Conservation (phyloP, 768 basidiomycete genomes). For the Termitomyces sp. region DNA sequence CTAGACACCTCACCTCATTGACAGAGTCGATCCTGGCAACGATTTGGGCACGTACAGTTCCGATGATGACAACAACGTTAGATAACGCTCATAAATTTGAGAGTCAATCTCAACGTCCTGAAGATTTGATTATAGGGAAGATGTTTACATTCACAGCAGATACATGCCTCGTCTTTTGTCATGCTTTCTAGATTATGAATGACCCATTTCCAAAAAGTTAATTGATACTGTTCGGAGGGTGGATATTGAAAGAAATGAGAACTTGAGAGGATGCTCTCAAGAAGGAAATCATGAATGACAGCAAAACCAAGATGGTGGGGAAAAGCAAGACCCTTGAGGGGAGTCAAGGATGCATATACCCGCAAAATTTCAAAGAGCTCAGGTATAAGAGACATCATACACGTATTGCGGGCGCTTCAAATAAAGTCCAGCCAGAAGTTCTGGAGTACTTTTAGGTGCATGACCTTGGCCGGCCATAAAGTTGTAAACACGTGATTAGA, state of each 20-base stretch:
- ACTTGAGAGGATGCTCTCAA: conserved; percentile 45
- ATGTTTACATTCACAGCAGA: not conserved
- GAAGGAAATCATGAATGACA: conserved; percentile 48
- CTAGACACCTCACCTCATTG: conserved; percentile 10
- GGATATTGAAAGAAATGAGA: conserved; percentile 52
- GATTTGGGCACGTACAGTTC: conserved; percentile 22
- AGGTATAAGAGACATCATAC: conserved; percentile 3
- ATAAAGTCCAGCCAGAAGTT: not conserved
- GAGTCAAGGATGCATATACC: conserved; percentile 46
- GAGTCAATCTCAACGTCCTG: conserved; percentile 61
- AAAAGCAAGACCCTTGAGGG: conserved; percentile 35
- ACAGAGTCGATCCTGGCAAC: not conserved
- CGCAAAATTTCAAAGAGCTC: conserved; percentile 40
- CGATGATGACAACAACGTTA: conserved; percentile 38
- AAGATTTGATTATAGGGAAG: conserved; percentile 1
- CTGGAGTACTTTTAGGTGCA: no score
- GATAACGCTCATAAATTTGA: conserved; percentile 57
- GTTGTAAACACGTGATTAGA: conserved; percentile 22
- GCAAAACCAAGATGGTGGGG: conserved; percentile 31
- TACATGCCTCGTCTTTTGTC: conserved; percentile 41
- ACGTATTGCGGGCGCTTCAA: not conserved
- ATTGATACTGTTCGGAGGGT: conserved; percentile 59
- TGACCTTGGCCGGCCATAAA: conserved; percentile 20
- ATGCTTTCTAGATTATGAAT: conserved; percentile 48
- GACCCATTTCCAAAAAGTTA: conserved; percentile 70